Evolutionary conservation across 2,329 filamentous ascomycete genomes (phyloP), one percentile per base, ranked within the genome.

Genomic region (Clonostachys sp.): DNA sequence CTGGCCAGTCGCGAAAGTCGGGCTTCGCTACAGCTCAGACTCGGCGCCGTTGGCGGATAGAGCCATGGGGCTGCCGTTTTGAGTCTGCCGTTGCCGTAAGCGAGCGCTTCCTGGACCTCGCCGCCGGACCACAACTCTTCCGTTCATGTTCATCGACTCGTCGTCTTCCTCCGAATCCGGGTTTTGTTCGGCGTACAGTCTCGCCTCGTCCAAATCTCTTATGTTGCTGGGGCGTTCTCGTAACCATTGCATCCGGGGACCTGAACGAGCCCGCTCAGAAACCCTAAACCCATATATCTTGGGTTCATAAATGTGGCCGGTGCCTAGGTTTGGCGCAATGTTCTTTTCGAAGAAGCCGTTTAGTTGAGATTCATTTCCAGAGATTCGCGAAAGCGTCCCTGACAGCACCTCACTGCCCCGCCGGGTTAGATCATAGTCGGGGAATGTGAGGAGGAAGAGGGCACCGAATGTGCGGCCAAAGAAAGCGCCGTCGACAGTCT

Each of bases 361-460:
- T 59, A 97, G 83, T 53, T 78, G 73, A 9, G 64, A 62, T 17
- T 81, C 76, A 24, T 74, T 71, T 3, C 64, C 64, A 38, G 66
- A 51, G 34, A 67, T 53, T 17, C 64, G 61, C 33, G 68, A 61
- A 45, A 55, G 58, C 24, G 55, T 52, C 53, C 56, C 57, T 53
- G 67, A 65, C 48, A 86, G 69, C n/a, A 78, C 71, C 44, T 86
- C 79, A 46, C 75, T 72, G 48, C 84, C 84, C 57, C 83, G 83
- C 60, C 87, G 85, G 34, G 84, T 85, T 50, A 97, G 83, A 57
- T 96, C 91, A 61, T 96, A 87, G 63, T 99, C 94, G 35, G 94
- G 92, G 67, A 97, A 99, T 38, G 92, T 99, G 75, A 99, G 92
- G 65, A 99, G 90, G 73, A 99, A 99, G 50, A 99, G 83, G 42